phyloP scores from a whole-genome alignment of 1,139 yeast species.

The Hanseniaspora gamundiae region DNA sequence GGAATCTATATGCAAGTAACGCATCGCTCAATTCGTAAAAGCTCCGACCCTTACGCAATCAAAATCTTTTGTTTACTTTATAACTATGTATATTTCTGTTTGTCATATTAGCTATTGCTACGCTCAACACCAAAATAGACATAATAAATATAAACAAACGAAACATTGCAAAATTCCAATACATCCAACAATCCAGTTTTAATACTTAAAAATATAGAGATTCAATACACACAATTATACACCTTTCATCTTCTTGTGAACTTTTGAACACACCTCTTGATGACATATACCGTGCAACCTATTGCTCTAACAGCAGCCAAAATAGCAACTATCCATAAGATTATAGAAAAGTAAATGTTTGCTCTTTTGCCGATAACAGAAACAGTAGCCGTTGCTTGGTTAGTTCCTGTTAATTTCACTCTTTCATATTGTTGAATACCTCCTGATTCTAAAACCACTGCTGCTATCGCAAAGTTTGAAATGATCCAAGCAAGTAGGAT shows the following conservation, averaged over 20 bases:
- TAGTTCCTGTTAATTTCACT: slow-evolving; percentile 16
- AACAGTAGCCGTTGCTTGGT: slow-evolving; percentile 23
- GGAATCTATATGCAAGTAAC: no score
- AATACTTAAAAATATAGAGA: no score
- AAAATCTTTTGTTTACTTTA: no score
- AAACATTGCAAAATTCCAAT: no score
- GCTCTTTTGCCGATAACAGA: slow-evolving; percentile 30
- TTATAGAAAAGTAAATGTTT: slow-evolving; percentile 51
- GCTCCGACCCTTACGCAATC: no score
- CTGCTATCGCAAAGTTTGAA: slow-evolving; percentile 58
- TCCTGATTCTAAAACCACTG: slow-evolving; percentile 57
- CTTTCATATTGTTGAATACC: slow-evolving; percentile 30
- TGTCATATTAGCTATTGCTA: no score
- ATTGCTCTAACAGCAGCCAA: slow-evolving; percentile 63
- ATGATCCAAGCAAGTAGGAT: slow-evolving; percentile 72
- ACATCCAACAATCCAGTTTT: no score
- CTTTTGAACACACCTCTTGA: slow-evolving; percentile 24
- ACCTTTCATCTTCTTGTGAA: neutral
- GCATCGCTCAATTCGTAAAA: no score
- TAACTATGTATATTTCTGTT: no score
- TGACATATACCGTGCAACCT: slow-evolving; percentile 54
- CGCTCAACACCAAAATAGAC: no score
- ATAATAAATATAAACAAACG: no score
- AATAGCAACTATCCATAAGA: slow-evolving; percentile 72
- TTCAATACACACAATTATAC: neutral